A percentile compares a stretch with the other conserved stretches of the same genome.
These are phyloP conservation scores for Tolypocladium endophyticum DNA, from an alignment of 2,329 filamentous ascomycete species.

Conservation along the genomic window DNA sequence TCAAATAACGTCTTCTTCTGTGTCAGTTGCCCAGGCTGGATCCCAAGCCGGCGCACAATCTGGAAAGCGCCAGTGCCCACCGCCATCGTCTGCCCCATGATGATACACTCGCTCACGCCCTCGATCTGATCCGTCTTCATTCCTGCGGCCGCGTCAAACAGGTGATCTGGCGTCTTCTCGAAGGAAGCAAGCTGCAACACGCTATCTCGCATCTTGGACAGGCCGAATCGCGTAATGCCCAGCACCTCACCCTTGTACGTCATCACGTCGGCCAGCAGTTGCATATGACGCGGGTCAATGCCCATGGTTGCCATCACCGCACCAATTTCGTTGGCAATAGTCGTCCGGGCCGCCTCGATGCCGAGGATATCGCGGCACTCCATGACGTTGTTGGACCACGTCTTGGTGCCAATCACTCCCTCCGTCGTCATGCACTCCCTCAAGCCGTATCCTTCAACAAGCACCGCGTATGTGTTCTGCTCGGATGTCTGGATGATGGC, in stretches of 20 bases:
- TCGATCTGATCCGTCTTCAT: slow-evolving; percentile 91
- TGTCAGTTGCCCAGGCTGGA: slow-evolving; percentile 47
- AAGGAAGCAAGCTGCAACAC: slow-evolving; percentile 92
- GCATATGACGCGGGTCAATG: slow-evolving; percentile 97
- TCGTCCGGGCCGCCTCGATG: slow-evolving; percentile 84
- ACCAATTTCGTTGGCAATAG: slow-evolving; percentile 81
- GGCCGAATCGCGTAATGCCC: slow-evolving; percentile 90
- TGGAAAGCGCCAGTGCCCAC: slow-evolving; percentile 89
- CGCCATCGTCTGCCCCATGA: slow-evolving; percentile 91
- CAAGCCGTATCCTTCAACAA: slow-evolving; percentile 93
- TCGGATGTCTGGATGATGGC: slow-evolving; percentile 83
- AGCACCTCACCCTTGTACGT: slow-evolving; percentile 96
- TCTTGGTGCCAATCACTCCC: slow-evolving; percentile 70
- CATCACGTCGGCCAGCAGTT: slow-evolving; percentile 95
- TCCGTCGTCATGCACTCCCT: slow-evolving; percentile 85
- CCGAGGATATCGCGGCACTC: slow-evolving; percentile 80
- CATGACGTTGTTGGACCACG: slow-evolving; percentile 78
- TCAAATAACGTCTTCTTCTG: slow-evolving; percentile 60
- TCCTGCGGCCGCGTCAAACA: slow-evolving; percentile 86
- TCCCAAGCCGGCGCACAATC: slow-evolving; percentile 67
- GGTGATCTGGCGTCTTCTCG: slow-evolving; percentile 94
- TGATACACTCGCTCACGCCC: slow-evolving; percentile 93
- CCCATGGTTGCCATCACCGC: slow-evolving; percentile 88
- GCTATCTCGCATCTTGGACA: slow-evolving; percentile 92
- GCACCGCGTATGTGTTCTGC: slow-evolving; percentile 55